Evolutionary conservation across 2,329 filamentous ascomycete genomes (phyloP).

Genomic region (Colletotrichum liaoningense): DNA sequence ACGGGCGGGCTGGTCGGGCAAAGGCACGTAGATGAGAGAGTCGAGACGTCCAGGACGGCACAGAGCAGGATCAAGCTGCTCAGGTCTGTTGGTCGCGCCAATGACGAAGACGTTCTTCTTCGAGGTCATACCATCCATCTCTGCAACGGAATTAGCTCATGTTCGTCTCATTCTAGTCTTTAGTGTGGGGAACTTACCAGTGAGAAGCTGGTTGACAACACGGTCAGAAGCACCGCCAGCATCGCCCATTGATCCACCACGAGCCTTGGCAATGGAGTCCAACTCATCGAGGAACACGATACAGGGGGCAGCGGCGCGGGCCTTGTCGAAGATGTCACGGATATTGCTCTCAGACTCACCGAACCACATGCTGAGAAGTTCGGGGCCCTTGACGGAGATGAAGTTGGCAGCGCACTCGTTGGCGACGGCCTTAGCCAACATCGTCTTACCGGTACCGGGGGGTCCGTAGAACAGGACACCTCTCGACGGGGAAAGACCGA

Average conservation of each 20-base stretch:
- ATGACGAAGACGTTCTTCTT: slow-evolving; percentile 99
- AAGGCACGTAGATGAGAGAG: slow-evolving; percentile 96
- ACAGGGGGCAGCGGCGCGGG: slow-evolving; percentile 95
- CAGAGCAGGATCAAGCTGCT: slow-evolving; percentile 97
- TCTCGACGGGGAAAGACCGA: slow-evolving; percentile 95
- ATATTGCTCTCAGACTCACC: slow-evolving; percentile 99
- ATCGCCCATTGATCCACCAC: slow-evolving; percentile 95
- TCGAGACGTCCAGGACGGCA: slow-evolving; percentile 99
- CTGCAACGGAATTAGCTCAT: slow-evolving; percentile 51
- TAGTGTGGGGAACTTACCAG: slow-evolving; percentile 70
- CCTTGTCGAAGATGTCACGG: slow-evolving; percentile 99
- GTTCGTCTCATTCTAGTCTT: not conserved
- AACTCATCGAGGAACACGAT: slow-evolving; percentile 99
- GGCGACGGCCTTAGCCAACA: slow-evolving; percentile 98
- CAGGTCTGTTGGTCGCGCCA: slow-evolving; percentile 96
- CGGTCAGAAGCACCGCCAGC: slow-evolving; percentile 98
- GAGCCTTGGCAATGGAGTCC: slow-evolving; percentile 99
- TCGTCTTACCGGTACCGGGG: slow-evolving; percentile 99
- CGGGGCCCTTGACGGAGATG: slow-evolving; percentile 98
- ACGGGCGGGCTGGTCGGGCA: slow-evolving; percentile 92
- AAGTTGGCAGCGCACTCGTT: slow-evolving; percentile 99
- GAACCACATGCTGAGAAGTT: slow-evolving; percentile 99
- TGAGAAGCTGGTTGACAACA: slow-evolving; percentile 99
- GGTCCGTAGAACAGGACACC: slow-evolving; percentile 99
- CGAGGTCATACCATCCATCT: slow-evolving; percentile 99